Evolutionary conservation across 2,329 filamentous ascomycete genomes (phyloP), one percentile per base, ranked within the genome.

Genomic region (Blumeriella jaapii): DNA sequence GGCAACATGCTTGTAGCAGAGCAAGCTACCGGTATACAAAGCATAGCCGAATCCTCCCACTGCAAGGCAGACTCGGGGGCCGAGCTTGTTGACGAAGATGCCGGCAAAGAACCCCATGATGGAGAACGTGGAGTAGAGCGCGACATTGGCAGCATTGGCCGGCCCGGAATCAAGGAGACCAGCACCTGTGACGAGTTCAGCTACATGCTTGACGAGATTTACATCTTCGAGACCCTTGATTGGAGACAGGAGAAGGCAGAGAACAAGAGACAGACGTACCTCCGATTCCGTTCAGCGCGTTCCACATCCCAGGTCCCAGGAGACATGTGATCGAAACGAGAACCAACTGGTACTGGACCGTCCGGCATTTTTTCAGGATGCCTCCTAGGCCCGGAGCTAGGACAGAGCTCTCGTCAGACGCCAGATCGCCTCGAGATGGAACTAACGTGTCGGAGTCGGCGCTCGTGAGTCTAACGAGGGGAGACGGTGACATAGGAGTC

Each of bases 21-120:
- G 64, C 59, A 82, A 80, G 34, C 72, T 73, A 23, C 72, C 70
- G 24, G 78, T 67, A 54, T 86, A 85, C 55, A 86, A 60, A 52
- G 69, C 74, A 62, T 87, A 87, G 32, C 82, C 82, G 30, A 85
- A 55, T 6, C 81, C 80, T 40, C 82, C 82, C 41, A 86, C 65
- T 4, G 71, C 68, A 31, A 87, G 61, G 6, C 80, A 78, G 31
- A 68, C 55, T 48, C 69, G 71, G 42, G 84, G 69, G 34, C 82
- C 82, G 38, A 85, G 65, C 44, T 69, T 70, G 61, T 86, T 86
- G 59, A 78, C 75, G 51, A 84, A 69, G 32, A 78, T 85, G 33
- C 78, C 79, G 42, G 80, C 78, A 52, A 80, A 68, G 59, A 83
- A 70, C 42, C 73, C 78, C 15, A 74, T 63, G 30, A 72, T 60